A percentile compares a stretch with the other conserved stretches of the same genome.
Conservation (phyloP, 169 alveolate species). For the Theileria orientalis region DNA sequence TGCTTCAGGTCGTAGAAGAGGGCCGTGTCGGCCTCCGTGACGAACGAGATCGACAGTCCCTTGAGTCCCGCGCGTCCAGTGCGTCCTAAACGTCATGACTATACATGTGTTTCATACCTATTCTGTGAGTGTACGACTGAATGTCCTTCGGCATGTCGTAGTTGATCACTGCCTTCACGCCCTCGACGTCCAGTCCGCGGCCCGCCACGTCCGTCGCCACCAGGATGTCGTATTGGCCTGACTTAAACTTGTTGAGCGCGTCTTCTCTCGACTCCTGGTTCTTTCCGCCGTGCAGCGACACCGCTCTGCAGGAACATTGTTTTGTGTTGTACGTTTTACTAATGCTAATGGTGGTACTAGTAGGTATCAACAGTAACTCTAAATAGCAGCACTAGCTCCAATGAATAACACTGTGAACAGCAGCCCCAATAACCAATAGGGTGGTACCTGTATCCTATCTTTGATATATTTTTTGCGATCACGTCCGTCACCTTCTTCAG, state of each 20-base stretch:
- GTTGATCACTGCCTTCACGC: conserved; percentile 94
- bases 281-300: conserved; percentile 91
- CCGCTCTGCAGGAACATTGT: conserved; percentile 67
- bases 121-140: conserved; percentile 92
- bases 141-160: conserved; percentile 97
- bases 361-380: neutral
- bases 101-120: conserved; percentile 52
- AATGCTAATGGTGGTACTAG: neutral
- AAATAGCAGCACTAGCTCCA: too few relatives aligned
- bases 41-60: conserved; percentile 94
- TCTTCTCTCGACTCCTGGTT: conserved; percentile 91
- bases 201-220: conserved; percentile 99
- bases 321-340: neutral
- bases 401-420: neutral
- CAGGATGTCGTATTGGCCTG: conserved; percentile 87
- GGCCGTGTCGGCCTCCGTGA: conserved; percentile 88
- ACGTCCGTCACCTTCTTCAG: conserved; percentile 91
- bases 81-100: conserved; percentile 81
- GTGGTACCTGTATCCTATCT: conserved; percentile 72
- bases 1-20: conserved; percentile 89
- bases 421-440: neutral
- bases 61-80: conserved; percentile 98
- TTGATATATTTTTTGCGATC: conserved; percentile 77
- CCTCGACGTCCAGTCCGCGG: conserved; percentile 96
- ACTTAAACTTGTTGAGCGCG: conserved; percentile 86